Evolutionary conservation across 2,329 filamentous ascomycete genomes (phyloP).

Genomic region (Clathrospora elynae): DNA sequence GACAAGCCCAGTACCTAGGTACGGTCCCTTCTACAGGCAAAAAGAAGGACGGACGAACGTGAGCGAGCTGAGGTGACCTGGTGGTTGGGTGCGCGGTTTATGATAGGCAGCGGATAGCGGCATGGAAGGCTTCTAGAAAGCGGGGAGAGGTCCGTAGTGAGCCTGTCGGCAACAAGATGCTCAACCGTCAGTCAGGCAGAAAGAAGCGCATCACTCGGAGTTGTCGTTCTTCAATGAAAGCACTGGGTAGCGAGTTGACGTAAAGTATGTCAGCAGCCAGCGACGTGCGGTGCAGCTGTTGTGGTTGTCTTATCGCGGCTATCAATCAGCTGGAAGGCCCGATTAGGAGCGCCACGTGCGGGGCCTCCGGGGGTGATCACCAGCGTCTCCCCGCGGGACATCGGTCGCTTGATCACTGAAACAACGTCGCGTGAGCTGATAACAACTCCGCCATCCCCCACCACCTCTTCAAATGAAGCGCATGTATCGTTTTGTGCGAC

Average conservation of each 20-base stretch:
- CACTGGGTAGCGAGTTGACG: constrained; percentile 8
- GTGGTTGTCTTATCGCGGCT: constrained; percentile 22
- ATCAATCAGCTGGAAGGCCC: constrained; percentile 6
- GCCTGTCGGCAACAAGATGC: constrained; percentile 1
- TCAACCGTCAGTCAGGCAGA: constrained; percentile 5
- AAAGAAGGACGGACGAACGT: constrained; percentile 11
- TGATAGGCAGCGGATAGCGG: constrained; percentile 20
- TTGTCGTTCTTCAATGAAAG: not conserved
- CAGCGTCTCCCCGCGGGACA: constrained; percentile 17
- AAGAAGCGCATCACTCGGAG: not conserved
- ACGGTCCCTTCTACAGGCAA: constrained; percentile 6
- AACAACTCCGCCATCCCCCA: not conserved
- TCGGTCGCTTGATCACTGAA: constrained; percentile 24
- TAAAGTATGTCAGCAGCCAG: constrained; percentile 6
- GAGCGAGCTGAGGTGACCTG: constrained; percentile 21
- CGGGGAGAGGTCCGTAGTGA: constrained; percentile 27
- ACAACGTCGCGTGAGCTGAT: constrained; percentile 21
- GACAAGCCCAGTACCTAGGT: constrained; percentile 9
- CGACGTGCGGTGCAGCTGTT: constrained; percentile 9
- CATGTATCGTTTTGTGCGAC: too few species aligned
- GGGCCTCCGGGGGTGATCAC: constrained; percentile 16
- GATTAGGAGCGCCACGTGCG: constrained; percentile 25
- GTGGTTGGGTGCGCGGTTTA: constrained; percentile 36
- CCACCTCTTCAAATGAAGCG: not conserved
- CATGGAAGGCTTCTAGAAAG: constrained; percentile 24